A percentile compares a stretch with the other conserved stretches of the same genome.
Evolutionary conservation across 1,284 basidiomycete genomes (phyloP).

Genomic region (Leccinum griseonigrum): DNA sequence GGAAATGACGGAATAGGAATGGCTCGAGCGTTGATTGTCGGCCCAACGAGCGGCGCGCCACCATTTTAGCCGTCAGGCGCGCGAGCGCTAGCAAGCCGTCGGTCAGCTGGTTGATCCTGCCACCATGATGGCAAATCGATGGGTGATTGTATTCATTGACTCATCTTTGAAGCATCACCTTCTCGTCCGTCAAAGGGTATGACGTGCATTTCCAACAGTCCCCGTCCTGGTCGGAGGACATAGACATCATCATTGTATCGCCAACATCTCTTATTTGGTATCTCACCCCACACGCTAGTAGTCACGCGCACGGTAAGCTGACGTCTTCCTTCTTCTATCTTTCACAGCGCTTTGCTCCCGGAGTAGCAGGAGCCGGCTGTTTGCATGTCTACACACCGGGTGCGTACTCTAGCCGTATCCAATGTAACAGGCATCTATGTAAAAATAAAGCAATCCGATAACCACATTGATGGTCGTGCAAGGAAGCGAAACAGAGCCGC

Average conservation of each 20-base stretch:
- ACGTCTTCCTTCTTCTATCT: background rate
- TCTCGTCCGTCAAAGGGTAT: background rate
- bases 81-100: background rate
- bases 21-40: background rate
- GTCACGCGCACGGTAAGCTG: background rate
- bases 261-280: background rate
- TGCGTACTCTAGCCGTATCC: background rate
- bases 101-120: background rate
- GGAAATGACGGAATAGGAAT: background rate
- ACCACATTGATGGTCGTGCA: background rate
- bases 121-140: background rate
- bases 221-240: conserved; percentile 8
- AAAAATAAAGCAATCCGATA: background rate
- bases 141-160: background rate
- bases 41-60: background rate
- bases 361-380: background rate
- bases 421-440: background rate
- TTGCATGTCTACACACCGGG: background rate
- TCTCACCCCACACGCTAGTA: conserved; percentile 1
- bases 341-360: background rate
- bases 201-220: background rate
- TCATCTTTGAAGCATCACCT: background rate
- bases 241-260: background rate
- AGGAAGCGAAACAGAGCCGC: background rate
- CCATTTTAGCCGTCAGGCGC: background rate